Evolutionary conservation across 176 grass and related monocot genomes (phyloP).

Genomic region (Oryza punctata): DNA sequence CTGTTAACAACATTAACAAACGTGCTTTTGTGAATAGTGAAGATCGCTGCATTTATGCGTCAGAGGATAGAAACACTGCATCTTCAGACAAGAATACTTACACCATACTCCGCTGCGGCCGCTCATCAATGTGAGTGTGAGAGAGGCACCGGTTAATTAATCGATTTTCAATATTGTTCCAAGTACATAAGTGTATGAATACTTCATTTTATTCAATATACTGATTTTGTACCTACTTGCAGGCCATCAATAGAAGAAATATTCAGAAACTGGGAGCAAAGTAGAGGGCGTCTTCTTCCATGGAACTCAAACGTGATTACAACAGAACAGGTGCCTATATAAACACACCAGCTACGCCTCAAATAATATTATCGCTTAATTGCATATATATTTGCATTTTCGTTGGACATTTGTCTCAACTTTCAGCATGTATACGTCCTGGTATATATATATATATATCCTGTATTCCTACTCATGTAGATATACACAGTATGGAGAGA

Average conservation of each 20-base stretch:
- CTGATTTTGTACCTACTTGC: background rate
- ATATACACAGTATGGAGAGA: background rate
- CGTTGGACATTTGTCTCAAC: background rate
- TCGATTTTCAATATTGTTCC: background rate
- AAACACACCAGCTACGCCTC: too few species aligned
- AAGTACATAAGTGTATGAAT: background rate
- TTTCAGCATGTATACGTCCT: background rate
- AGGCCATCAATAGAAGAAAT: conserved; percentile 42
- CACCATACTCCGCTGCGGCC: conserved; percentile 2
- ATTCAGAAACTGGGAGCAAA: conserved; percentile 49
- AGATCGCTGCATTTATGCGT: conserved; percentile 20
- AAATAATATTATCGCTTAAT: background rate
- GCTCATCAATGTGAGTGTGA: conserved; percentile 36
- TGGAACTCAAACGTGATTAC: conserved; percentile 18
- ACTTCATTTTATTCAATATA: background rate
- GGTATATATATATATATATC: background rate
- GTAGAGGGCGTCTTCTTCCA: conserved; percentile 25
- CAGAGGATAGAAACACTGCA: conserved; percentile 30
- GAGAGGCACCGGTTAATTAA: background rate
- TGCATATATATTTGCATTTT: background rate
- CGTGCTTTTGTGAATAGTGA: conserved; percentile 11
- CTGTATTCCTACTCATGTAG: background rate
- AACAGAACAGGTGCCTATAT: conserved; percentile 38
- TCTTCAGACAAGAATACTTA: conserved; percentile 24
- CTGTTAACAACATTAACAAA: conserved; percentile 30